Percentiles rank a stretch among this genome's conserved stretches.
These are phyloP conservation scores for Phragmites australis DNA, from an alignment of 176 grass and related monocot species.

Conservation along the genomic window DNA sequence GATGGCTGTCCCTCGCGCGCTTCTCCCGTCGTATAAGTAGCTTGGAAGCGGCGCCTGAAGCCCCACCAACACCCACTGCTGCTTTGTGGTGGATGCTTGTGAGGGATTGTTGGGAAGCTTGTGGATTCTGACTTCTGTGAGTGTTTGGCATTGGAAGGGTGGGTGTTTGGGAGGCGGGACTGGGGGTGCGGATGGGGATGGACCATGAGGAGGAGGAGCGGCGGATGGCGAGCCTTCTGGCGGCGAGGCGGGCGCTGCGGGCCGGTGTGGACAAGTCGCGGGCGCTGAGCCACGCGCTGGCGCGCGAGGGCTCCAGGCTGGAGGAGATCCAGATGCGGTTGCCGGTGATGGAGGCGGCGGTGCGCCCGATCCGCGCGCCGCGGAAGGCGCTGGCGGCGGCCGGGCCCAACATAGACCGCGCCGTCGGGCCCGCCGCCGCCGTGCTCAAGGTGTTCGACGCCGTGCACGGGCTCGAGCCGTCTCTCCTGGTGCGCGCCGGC, in stretches of 20 bases:
- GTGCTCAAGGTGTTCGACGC: constrained; percentile 98
- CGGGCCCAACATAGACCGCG: constrained; percentile 64
- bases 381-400: constrained; percentile 50
- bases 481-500: constrained; percentile 51
- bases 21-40: background rate
- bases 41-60: background rate
- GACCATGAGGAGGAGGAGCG: background rate
- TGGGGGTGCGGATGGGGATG: background rate
- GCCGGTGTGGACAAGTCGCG: constrained; percentile 55
- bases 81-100: background rate
- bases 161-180: no score
- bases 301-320: constrained; percentile 6
- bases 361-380: constrained; percentile 74
- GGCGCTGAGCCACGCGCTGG: constrained; percentile 36
- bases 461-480: constrained; percentile 79
- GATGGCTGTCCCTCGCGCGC: background rate
- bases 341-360: constrained; percentile 46
- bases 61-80: background rate
- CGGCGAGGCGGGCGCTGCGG: constrained; percentile 49
- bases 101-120: background rate
- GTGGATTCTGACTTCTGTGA: background rate
- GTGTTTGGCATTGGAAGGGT: background rate
- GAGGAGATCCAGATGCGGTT: constrained; percentile 67
- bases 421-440: constrained; percentile 67
- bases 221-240: constrained; percentile 40